These are phyloP conservation scores for Pyrenochaeta sp. DNA, from an alignment of 2,329 filamentous ascomycete genomes.

Conservation along the genomic window DNA sequence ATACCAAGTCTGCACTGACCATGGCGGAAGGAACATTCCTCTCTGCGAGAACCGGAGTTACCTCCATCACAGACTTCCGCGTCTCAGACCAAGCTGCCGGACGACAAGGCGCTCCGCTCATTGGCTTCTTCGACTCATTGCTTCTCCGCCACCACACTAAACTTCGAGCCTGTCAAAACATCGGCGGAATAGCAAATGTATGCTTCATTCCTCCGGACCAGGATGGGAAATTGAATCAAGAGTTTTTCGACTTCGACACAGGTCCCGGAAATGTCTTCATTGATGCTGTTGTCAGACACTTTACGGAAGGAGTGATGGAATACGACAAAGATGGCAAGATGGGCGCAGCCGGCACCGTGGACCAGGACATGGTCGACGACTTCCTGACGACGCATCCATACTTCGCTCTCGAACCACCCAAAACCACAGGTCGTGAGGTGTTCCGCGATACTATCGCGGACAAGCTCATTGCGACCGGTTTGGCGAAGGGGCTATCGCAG, in stretches of 20 bases:
- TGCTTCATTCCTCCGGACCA: constrained; percentile 66
- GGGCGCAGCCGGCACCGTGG: constrained; percentile 60
- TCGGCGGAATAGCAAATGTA: constrained; percentile 69
- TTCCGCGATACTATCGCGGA: constrained; percentile 64
- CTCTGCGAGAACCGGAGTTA: constrained; percentile 64
- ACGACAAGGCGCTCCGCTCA: constrained; percentile 66
- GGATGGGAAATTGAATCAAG: constrained; percentile 30
- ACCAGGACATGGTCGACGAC: constrained; percentile 61
- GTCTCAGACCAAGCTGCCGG: constrained; percentile 66
- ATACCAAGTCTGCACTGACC: constrained; percentile 55
- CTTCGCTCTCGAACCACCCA: constrained; percentile 62
- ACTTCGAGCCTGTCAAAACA: constrained; percentile 67
- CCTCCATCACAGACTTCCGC: constrained; percentile 67
- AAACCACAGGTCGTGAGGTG: constrained; percentile 67
- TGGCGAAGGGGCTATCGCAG: constrained; percentile 52
- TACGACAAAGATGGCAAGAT: constrained; percentile 63
- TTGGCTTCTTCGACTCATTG: constrained; percentile 67
- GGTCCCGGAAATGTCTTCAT: constrained; percentile 66
- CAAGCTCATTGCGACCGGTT: constrained; percentile 57
- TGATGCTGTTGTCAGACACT: constrained; percentile 63
- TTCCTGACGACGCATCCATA: constrained; percentile 56
- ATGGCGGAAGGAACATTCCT: constrained; percentile 67
- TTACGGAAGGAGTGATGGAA: constrained; percentile 59
- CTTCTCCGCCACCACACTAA: constrained; percentile 65
- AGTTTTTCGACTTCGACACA: constrained; percentile 60